phyloP scores from a whole-genome alignment of 306 rosid genomes.

The Glycine soja region DNA sequence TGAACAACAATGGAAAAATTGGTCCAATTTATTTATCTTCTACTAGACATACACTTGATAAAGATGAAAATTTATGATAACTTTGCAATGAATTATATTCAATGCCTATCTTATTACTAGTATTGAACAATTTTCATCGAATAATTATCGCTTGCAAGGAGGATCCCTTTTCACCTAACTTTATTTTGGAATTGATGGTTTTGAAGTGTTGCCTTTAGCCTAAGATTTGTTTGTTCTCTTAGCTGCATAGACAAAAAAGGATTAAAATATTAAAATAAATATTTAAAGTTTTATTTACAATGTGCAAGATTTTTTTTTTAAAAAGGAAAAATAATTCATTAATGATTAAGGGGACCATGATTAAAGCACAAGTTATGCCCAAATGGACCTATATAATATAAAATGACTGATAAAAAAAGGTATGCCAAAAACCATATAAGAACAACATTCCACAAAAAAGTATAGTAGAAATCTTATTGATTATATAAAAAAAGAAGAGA shows the following conservation, averaged over 20 bases:
- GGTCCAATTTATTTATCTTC: not conserved
- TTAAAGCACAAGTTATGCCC: not conserved
- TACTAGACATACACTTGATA: not conserved
- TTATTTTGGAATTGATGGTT: conserved; percentile 42
- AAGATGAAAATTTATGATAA: not conserved
- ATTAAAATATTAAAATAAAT: no score
- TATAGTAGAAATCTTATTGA: not conserved
- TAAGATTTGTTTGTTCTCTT: conserved; percentile 1
- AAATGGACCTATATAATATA: no score
- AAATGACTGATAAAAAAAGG: not conserved
- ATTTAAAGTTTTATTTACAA: no score
- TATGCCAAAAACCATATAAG: not conserved
- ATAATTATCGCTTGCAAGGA: not conserved
- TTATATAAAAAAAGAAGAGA: no score
- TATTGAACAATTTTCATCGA: not conserved
- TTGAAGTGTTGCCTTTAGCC: conserved; percentile 31
- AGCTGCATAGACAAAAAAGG: no score
- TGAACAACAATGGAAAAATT: conserved; percentile 18
- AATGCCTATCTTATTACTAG: conserved; percentile 10
- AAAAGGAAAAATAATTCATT: not conserved
- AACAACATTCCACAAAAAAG: not conserved
- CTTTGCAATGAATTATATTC: conserved; percentile 1
- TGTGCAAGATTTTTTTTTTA: no score
- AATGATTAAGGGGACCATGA: not conserved
- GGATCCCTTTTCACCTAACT: not conserved